These are phyloP conservation scores for Fusarium mundagurra DNA, from an alignment of 2,329 filamentous ascomycete species.

Conservation along the genomic window DNA sequence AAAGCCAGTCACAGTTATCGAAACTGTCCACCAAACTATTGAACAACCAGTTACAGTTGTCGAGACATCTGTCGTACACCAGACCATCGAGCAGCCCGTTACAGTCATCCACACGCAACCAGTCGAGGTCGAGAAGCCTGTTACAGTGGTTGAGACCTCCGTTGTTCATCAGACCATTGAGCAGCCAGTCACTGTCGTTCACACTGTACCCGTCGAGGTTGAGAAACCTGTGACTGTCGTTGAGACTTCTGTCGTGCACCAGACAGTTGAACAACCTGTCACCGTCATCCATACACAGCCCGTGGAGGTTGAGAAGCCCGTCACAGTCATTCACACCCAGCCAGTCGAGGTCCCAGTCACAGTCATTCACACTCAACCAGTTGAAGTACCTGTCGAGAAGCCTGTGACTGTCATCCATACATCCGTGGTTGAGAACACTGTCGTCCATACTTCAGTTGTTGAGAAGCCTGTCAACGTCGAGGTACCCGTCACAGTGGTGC, in stretches of 20 bases:
- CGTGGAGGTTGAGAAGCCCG: background rate
- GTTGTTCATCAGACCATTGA: background rate
- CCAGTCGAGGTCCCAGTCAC: background rate
- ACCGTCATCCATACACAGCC: slow-evolving; percentile 15
- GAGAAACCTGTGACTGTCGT: slow-evolving; percentile 1
- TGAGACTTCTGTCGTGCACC: slow-evolving; percentile 14
- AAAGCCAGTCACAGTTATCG: slow-evolving; percentile 7
- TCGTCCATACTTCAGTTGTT: slow-evolving; percentile 10
- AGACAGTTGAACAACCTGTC: slow-evolving; percentile 5
- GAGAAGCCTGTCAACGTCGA: slow-evolving; percentile 15
- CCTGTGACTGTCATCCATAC: slow-evolving; percentile 20
- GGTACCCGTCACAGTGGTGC: slow-evolving; percentile 4
- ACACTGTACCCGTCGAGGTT: background rate
- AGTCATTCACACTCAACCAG: background rate
- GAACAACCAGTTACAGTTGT: slow-evolving; percentile 15
- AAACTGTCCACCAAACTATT: slow-evolving; percentile 8
- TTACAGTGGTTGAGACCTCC: background rate
- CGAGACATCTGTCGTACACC: background rate
- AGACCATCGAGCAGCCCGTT: background rate
- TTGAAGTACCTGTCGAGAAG: background rate
- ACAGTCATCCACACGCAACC: background rate
- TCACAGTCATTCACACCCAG: slow-evolving; percentile 8
- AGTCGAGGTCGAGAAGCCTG: background rate
- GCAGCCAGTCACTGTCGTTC: background rate
- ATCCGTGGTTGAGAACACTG: slow-evolving; percentile 13